Percentiles rank a stretch among this genome's conserved stretches.
Evolutionary conservation across 768 basidiomycete species (phyloP).

Genomic region (Termitomyces sp.): DNA sequence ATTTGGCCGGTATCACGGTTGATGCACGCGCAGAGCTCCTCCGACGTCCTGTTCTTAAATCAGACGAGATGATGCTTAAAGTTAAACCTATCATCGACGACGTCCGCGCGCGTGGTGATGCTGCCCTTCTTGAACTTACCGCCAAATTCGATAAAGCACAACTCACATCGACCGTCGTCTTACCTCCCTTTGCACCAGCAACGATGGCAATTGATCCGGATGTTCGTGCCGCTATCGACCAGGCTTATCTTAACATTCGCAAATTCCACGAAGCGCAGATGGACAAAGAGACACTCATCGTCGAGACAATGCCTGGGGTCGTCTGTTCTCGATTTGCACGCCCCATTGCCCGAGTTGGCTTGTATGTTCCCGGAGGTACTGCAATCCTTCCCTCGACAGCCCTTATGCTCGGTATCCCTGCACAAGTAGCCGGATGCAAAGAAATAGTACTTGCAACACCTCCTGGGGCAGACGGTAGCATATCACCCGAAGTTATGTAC

Average conservation of each 20-base stretch:
- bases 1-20: constrained; percentile 42
- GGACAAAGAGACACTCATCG: constrained; percentile 62
- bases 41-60: constrained; percentile 84
- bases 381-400: constrained; percentile 95
- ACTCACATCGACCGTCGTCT: constrained; percentile 62
- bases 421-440: constrained; percentile 93
- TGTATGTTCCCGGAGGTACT: constrained; percentile 97
- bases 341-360: constrained; percentile 91
- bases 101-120: constrained; percentile 80
- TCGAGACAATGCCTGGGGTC: constrained; percentile 98
- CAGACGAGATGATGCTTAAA: constrained; percentile 84
- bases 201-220: constrained; percentile 53
- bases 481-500: constrained; percentile 97
- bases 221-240: constrained; percentile 80
- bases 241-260: constrained; percentile 86
- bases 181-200: constrained; percentile 73
- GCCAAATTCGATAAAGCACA: constrained; percentile 88
- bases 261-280: constrained; percentile 90
- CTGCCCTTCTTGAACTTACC: constrained; percentile 81
- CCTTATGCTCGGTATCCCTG: constrained; percentile 96
- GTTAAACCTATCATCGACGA: constrained; percentile 92
- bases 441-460: constrained; percentile 94
- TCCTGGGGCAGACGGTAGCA: constrained; percentile 86
- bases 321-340: constrained; percentile 92
- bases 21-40: constrained; percentile 66